Percentiles rank a stretch among this genome's conserved stretches.
These are phyloP conservation scores for Litchi chinensis DNA, from an alignment of 345 rosid species.

Conservation along the genomic window DNA sequence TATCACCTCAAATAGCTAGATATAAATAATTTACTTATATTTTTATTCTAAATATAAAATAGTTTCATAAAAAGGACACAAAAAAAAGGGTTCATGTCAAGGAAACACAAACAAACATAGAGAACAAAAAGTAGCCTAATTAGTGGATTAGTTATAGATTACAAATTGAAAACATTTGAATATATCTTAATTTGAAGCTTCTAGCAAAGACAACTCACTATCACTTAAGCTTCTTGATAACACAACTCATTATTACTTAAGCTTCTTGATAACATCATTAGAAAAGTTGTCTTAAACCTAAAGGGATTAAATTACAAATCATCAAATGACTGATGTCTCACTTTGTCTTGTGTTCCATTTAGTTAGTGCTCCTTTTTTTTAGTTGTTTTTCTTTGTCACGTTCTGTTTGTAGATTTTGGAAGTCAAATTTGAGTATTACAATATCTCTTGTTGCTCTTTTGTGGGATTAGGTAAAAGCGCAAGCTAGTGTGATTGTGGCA, in stretches of 20 bases:
- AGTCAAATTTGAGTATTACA: background rate
- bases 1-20: no score
- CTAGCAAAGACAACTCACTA: background rate
- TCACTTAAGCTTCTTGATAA: no score
- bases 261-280: background rate
- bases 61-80: background rate
- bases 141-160: background rate
- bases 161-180: background rate
- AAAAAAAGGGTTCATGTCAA: background rate
- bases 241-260: background rate
- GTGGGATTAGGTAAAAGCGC: background rate
- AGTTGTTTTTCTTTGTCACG: background rate
- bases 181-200: background rate
- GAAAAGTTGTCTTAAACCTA: constrained; percentile 1
- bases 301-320: constrained; percentile 12
- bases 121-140: background rate
- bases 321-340: background rate
- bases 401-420: background rate
- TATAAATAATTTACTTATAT: no score
- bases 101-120: background rate
- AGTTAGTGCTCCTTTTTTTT: no score
- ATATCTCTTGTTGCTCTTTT: background rate
- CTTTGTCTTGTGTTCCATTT: background rate
- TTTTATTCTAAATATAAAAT: no score
- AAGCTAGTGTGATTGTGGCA: background rate